Conservation (phyloP, 495 filamentous ascomycete genomes). For the Neurospora africana region DNA sequence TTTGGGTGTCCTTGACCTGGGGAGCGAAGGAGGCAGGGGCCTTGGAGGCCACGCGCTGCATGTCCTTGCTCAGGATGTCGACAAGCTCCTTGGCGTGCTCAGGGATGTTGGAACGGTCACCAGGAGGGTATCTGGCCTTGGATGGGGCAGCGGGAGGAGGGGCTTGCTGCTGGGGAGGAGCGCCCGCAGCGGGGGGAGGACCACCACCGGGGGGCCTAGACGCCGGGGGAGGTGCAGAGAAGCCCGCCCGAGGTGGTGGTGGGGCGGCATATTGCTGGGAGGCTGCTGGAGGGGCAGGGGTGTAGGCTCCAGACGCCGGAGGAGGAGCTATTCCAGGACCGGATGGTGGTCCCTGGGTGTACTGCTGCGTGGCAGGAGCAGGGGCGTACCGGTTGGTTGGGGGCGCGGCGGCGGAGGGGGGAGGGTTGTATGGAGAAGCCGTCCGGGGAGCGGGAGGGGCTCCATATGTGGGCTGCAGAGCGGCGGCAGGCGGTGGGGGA, state of each 20-base stretch:
- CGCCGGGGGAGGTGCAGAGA: slow-evolving; percentile 19
- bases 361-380: slow-evolving; percentile 51
- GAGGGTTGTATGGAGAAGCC: slow-evolving; percentile 80
- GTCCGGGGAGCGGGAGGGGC: slow-evolving; percentile 56
- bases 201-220: slow-evolving; percentile 35
- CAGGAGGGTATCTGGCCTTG: slow-evolving; percentile 60
- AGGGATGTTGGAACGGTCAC: slow-evolving; percentile 87
- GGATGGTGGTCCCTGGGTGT: slow-evolving; percentile 24
- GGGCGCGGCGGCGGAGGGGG: slow-evolving; percentile 55
- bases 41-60: slow-evolving; percentile 74
- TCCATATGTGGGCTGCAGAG: slow-evolving; percentile 31
- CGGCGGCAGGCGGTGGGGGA: slow-evolving; percentile 32
- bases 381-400: slow-evolving; percentile 81
- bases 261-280: slow-evolving; percentile 15
- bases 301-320: slow-evolving; percentile 49
- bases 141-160: slow-evolving; percentile 36
- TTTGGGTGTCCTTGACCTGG: slow-evolving; percentile 87
- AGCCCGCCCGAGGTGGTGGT: slow-evolving; percentile 21
- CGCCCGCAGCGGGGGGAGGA: slow-evolving; percentile 38
- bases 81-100: slow-evolving; percentile 61
- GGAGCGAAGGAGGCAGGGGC: slow-evolving; percentile 72
- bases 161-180: slow-evolving; percentile 23
- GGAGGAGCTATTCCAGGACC: slow-evolving; percentile 23
- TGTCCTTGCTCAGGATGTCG: slow-evolving; percentile 71
- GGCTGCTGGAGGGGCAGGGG: slow-evolving; percentile 27